These are phyloP conservation scores for Diaporthe sp. DNA, from an alignment of 2,329 filamentous ascomycete species.

Conservation along the genomic window DNA sequence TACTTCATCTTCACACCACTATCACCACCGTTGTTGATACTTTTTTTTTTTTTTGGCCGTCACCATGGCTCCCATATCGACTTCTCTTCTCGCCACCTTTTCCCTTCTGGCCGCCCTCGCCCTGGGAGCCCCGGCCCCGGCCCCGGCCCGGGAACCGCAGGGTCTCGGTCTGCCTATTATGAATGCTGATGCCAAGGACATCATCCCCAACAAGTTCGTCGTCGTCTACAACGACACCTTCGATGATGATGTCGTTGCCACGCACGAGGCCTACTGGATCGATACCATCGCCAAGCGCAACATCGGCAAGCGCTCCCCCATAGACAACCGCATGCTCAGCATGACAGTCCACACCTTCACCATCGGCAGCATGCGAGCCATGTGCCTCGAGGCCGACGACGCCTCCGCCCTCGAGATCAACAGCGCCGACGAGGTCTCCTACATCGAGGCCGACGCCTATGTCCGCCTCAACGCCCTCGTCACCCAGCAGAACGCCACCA, in stretches of 20 bases:
- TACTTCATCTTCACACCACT: slow-evolving; percentile 6
- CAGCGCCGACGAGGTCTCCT: slow-evolving; percentile 57
- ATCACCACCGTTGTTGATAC: not conserved
- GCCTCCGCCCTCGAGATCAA: slow-evolving; percentile 58
- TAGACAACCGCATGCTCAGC: slow-evolving; percentile 63
- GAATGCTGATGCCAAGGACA: slow-evolving; percentile 63
- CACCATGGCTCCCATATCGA: slow-evolving; percentile 28
- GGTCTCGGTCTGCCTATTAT: slow-evolving; percentile 60
- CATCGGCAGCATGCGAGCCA: slow-evolving; percentile 66
- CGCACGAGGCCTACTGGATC: slow-evolving; percentile 64
- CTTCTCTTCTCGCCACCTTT: slow-evolving; percentile 22
- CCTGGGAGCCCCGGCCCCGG: slow-evolving; percentile 32
- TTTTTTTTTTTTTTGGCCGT: not conserved
- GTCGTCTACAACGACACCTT: slow-evolving; percentile 74
- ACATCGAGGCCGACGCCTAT: slow-evolving; percentile 62
- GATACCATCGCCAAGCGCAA: slow-evolving; percentile 69
- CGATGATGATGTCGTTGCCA: slow-evolving; percentile 61
- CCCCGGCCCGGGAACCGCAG: not conserved
- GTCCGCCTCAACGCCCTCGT: slow-evolving; percentile 60
- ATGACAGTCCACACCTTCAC: slow-evolving; percentile 61
- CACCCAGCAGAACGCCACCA: slow-evolving; percentile 67
- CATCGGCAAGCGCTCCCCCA: slow-evolving; percentile 62
- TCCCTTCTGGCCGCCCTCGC: slow-evolving; percentile 38
- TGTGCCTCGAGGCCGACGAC: slow-evolving; percentile 57
- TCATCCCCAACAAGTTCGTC: slow-evolving; percentile 72